Percentiles rank a stretch among this genome's conserved stretches.
These are phyloP conservation scores for Mortierella sp. DNA, from an alignment of 371 early-diverging fungal genomes.

Conservation along the genomic window DNA sequence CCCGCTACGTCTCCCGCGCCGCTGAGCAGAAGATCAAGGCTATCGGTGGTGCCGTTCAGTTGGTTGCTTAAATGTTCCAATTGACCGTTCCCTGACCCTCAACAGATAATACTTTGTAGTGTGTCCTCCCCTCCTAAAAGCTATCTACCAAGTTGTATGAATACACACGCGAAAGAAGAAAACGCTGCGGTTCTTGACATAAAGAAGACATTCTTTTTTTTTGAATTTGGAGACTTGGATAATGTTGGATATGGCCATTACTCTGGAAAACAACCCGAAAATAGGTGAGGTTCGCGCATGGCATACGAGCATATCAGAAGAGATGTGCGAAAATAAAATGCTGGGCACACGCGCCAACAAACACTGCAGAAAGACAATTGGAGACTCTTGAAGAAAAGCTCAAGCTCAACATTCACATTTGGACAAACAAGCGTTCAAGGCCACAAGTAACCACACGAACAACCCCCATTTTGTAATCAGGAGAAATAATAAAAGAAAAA, in stretches of 20 bases:
- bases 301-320: no score
- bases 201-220: slow-evolving; percentile 1
- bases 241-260: not conserved
- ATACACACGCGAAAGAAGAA: slow-evolving; percentile 13
- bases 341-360: no score
- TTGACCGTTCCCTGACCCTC: not conserved
- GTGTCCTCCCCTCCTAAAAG: slow-evolving; percentile 1
- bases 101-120: not conserved
- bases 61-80: slow-evolving; percentile 61
- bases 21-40: slow-evolving; percentile 99
- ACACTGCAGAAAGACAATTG: no score
- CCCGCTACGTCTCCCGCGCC: slow-evolving; percentile 93
- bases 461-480: not conserved
- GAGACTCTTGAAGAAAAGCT: no score
- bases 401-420: no score
- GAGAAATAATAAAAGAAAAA: not conserved
- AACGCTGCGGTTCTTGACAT: slow-evolving; percentile 15
- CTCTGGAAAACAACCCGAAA: no score
- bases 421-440: no score
- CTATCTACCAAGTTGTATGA: slow-evolving; percentile 1
- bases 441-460: no score
- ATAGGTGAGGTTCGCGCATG: no score
- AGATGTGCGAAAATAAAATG: no score
- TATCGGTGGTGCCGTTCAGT: slow-evolving; percentile 91
- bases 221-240: not conserved